Conservation (phyloP, 345 rosid genomes). For the Populus deltoides region DNA sequence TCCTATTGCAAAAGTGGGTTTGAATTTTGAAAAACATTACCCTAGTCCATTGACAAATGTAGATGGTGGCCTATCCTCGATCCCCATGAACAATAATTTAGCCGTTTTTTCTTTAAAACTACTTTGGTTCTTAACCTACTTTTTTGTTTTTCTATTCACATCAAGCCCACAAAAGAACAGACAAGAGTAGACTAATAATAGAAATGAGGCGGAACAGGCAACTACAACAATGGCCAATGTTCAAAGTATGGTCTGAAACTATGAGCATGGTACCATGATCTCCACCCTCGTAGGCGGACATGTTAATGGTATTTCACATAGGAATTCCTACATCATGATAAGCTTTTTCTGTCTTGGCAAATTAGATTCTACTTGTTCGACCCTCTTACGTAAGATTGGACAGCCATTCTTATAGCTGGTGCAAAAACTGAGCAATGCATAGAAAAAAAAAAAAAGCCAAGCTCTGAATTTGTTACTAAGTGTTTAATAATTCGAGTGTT, state of each 20-base stretch:
- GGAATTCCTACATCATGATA: not conserved
- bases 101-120: not conserved
- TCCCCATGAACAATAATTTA: not conserved
- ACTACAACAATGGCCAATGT: not conserved
- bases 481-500: too few relatives aligned
- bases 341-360: not conserved
- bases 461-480: too few relatives aligned
- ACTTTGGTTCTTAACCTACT: not conserved
- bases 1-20: not conserved
- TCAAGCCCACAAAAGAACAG: not conserved
- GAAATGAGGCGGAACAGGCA: not conserved
- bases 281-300: not conserved
- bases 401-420: too few relatives aligned
- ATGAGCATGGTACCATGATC: not conserved
- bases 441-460: too few relatives aligned
- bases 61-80: not conserved
- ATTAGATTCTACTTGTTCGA: not conserved
- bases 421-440: not conserved
- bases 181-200: not conserved
- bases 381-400: not conserved
- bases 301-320: not conserved
- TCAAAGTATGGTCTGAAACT: not conserved
- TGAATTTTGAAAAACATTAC: not conserved
- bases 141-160: not conserved
- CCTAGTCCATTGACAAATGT: not conserved